Evolutionary conservation across 1,284 basidiomycete species (phyloP), one percentile per base, ranked within the genome.

Genomic region (Apiotrichum brassicae): DNA sequence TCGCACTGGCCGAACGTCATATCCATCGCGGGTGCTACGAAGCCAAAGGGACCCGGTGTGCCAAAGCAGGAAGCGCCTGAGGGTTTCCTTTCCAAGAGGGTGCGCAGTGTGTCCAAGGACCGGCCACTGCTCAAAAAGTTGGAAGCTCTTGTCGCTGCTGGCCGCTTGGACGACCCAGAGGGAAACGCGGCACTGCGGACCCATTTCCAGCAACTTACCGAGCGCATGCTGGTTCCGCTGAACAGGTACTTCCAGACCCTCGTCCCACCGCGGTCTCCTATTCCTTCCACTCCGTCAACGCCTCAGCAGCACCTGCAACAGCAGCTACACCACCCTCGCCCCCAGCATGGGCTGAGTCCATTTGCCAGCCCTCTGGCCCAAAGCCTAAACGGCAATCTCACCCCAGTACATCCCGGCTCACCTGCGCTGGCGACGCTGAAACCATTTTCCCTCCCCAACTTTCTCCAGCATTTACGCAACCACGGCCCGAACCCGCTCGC

Each of bases 201-300:
- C 36, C 91, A 97, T 68, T 92, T 97, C 72, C 83, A 84, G 49
- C 82, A 87, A 42, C 79, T 94, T 22, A 93, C 94, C 0, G 88
- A 86, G 24, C 83, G 85, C 34, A 79, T 97, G 52, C 81, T 97
- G n/a, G 83, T 89, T 2, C 94, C 94, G 0, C 78, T 98, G 3
- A 86, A 93, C 62, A 83, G 93, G 54, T 97, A 97, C 76, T 83
- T 97, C 42, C 87, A 91, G 55, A 88, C 86, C 0, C 80, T 93
- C 48, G 87, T 93, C 61, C 89, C 89, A 23, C 68, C 66, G 4
- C 53, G 46, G 6, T 40, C 52, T 2, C 30, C 39, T 8, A 36
- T 19, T 30, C 35, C 42, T 53, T 22, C 46, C 45, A n/a, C 19
- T 5, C 41, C 16, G 30, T 19, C 22, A 5, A 38, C 37, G 5